Conservation (phyloP, 2,329 filamentous ascomycete genomes). For the Penicillium sp. region DNA sequence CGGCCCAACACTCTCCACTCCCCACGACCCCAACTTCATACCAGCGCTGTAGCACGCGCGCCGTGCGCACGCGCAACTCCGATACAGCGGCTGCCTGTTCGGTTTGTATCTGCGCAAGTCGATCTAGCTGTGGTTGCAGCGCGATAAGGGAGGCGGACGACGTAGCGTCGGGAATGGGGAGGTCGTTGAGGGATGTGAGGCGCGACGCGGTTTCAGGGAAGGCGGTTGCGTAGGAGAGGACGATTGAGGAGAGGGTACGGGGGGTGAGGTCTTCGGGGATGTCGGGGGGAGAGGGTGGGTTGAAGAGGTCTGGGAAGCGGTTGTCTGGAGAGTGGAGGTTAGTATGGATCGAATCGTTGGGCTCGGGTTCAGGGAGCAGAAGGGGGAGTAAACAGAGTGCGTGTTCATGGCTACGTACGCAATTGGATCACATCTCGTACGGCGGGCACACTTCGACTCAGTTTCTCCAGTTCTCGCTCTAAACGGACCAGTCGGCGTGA, state of each 20-base stretch:
- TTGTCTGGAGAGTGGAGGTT: conserved; percentile 31
- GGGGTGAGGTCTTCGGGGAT: conserved; percentile 40
- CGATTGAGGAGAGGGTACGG: conserved; percentile 41
- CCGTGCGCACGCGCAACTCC: conserved; percentile 46
- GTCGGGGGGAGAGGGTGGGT: conserved; percentile 33
- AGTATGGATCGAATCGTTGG: neutral
- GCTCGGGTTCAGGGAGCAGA: neutral
- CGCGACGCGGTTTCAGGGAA: conserved; percentile 52
- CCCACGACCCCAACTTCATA: conserved; percentile 72
- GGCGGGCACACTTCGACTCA: conserved; percentile 40
- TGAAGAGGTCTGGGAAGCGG: conserved; percentile 46
- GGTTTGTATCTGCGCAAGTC: conserved; percentile 38
- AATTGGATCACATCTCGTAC: conserved; percentile 46
- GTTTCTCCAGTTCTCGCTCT: conserved; percentile 40
- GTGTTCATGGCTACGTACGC: conserved; percentile 32
- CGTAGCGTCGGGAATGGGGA: conserved; percentile 47
- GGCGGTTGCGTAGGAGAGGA: conserved; percentile 48
- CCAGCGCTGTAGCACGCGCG: conserved; percentile 64
- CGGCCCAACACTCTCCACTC: conserved; percentile 68
- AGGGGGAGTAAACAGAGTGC: neutral
- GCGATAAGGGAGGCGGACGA: conserved; percentile 45
- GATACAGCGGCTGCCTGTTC: conserved; percentile 43
- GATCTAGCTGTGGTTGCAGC: conserved; percentile 45
- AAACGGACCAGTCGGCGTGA: conserved; percentile 41
- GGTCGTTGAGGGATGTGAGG: conserved; percentile 50